A percentile compares a stretch with the other conserved stretches of the same genome.
phyloP scores from a whole-genome alignment of 1,284 basidiomycete genomes.

The Moesziomyces sp. region DNA sequence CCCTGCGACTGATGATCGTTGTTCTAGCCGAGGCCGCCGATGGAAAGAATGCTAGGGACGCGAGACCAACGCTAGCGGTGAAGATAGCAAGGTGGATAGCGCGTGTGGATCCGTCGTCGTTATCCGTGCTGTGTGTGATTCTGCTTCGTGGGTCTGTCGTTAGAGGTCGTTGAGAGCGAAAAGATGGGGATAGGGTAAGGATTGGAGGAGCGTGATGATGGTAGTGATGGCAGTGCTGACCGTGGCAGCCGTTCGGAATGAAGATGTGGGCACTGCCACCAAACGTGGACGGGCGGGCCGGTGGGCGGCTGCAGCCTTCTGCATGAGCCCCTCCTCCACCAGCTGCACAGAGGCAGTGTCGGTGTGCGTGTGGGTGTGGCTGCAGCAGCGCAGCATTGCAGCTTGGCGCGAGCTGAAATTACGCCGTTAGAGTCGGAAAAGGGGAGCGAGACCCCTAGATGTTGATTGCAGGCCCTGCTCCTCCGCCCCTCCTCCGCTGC shows the following conservation, averaged over 20 bases:
- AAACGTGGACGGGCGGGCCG: not conserved
- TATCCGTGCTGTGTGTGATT: not conserved
- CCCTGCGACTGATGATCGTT: not conserved
- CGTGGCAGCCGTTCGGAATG: not conserved
- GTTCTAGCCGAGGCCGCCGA: not conserved
- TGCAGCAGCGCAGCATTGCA: no score
- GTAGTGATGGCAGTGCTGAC: constrained; percentile 1
- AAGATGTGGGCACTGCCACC: not conserved
- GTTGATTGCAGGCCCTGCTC: not conserved
- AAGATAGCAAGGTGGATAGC: not conserved
- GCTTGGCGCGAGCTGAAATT: not conserved
- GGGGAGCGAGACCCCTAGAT: constrained; percentile 2
- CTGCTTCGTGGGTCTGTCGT: not conserved
- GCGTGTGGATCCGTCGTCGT: no score
- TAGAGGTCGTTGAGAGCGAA: constrained; percentile 1
- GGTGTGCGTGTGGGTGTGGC: not conserved
- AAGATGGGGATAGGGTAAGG: not conserved
- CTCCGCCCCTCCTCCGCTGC: no score
- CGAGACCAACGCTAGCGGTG: not conserved
- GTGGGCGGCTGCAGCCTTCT: not conserved
- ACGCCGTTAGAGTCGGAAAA: not conserved
- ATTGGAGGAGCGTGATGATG: not conserved
- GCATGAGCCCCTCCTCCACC: not conserved
- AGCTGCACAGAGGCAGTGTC: not conserved
- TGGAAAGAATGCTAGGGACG: not conserved